Evolutionary conservation across 164 flowering plant genomes (phyloP).

Genomic region (Pachysandra terminalis): DNA sequence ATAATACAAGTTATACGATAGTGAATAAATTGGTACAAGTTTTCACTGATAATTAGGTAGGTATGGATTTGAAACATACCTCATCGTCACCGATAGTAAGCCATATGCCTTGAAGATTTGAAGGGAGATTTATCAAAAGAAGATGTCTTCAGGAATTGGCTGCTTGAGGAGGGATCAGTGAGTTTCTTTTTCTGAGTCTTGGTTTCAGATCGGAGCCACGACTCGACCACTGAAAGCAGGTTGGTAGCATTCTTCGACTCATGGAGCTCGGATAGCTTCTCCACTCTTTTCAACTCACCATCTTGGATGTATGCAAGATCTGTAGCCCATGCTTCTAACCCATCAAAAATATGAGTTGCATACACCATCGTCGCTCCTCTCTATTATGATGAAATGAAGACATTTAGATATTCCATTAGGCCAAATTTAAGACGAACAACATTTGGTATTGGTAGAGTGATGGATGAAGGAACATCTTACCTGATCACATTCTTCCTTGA

Average conservation of each 20-base stretch:
- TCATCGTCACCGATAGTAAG: slow-evolving; percentile 86
- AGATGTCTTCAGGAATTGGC: slow-evolving; percentile 38
- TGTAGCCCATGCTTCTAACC: slow-evolving; percentile 96
- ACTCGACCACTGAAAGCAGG: slow-evolving; percentile 84
- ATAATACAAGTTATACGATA: background rate
- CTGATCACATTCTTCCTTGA: slow-evolving; percentile 93
- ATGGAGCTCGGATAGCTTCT: slow-evolving; percentile 53
- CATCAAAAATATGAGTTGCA: slow-evolving; percentile 98
- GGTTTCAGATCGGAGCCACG: slow-evolving; percentile 86
- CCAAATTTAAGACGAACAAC: background rate
- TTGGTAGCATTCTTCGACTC: slow-evolving; percentile 64
- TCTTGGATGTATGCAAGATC: slow-evolving; percentile 89
- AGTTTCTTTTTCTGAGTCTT: slow-evolving; percentile 61
- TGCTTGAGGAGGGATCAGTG: slow-evolving; percentile 18
- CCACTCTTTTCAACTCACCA: slow-evolving; percentile 67
- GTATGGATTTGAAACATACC: background rate
- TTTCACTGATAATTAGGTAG: background rate
- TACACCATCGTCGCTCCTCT: slow-evolving; percentile 97
- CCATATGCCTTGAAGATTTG: slow-evolving; percentile 91
- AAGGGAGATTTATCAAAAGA: slow-evolving; percentile 73
- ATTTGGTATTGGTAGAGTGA: background rate
- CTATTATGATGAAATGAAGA: slow-evolving; percentile 29
- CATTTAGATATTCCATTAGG: background rate
- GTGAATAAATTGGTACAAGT: background rate
- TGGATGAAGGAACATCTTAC: slow-evolving; percentile 24